These are phyloP conservation scores for Pseudogymnoascus sp. DNA, from an alignment of 2,329 filamentous ascomycete species.

Conservation along the genomic window DNA sequence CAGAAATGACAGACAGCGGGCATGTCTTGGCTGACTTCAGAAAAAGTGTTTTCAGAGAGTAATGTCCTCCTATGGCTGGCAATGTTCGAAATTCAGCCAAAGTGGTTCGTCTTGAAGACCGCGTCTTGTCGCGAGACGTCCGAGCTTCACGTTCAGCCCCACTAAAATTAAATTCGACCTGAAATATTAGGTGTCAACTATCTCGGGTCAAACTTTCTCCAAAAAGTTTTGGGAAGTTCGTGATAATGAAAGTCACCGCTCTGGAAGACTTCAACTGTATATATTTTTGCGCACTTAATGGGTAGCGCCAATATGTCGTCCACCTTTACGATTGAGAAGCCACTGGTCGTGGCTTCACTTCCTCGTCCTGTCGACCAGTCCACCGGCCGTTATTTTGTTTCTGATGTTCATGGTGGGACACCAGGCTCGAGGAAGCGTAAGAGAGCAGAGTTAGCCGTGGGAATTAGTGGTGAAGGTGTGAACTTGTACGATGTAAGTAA, in stretches of 20 bases:
- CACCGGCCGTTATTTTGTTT: slow-evolving; percentile 45
- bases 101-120: slow-evolving; percentile 7
- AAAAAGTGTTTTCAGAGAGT: background rate
- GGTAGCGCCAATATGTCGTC: slow-evolving; percentile 24
- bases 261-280: slow-evolving; percentile 8
- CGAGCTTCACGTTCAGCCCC: slow-evolving; percentile 1
- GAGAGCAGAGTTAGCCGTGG: slow-evolving; percentile 54
- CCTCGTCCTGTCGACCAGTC: slow-evolving; percentile 49
- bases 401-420: slow-evolving; percentile 53
- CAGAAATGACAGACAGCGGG: background rate
- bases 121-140: slow-evolving; percentile 3
- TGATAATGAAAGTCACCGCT: slow-evolving; percentile 4
- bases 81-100: slow-evolving; percentile 6
- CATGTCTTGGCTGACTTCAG: background rate
- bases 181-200: background rate
- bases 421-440: slow-evolving; percentile 52
- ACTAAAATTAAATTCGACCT: background rate
- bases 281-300: background rate
- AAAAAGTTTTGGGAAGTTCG: slow-evolving; percentile 10
- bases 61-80: background rate
- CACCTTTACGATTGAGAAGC: slow-evolving; percentile 54
- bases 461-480: slow-evolving; percentile 56
- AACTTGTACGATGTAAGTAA: slow-evolving; percentile 56
- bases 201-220: slow-evolving; percentile 8
- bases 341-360: slow-evolving; percentile 54